Percentiles rank a stretch among this genome's conserved stretches.
These are phyloP conservation scores for Asterochloris sp. DNA, from an alignment of 139 green algal species.

Conservation along the genomic window DNA sequence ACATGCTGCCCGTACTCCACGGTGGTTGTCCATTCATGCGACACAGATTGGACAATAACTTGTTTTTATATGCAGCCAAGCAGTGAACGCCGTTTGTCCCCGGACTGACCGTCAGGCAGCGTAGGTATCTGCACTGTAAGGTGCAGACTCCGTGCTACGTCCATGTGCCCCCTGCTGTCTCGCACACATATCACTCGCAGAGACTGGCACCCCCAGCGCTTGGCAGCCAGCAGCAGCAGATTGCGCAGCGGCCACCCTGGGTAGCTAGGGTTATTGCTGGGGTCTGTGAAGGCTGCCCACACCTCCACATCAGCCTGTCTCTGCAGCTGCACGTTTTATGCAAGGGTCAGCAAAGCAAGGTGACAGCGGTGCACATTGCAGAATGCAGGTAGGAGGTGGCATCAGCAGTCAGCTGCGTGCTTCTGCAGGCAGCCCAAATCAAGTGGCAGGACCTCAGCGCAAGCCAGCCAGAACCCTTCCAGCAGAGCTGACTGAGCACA, in stretches of 20 bases:
- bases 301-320: conserved; percentile 15
- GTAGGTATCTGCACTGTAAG: conserved; percentile 49
- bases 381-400: background rate
- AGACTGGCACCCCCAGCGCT: conserved; percentile 16
- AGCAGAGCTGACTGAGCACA: no score
- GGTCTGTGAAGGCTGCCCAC: conserved; percentile 67
- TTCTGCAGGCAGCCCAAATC: no score
- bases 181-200: conserved; percentile 75
- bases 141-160: conserved; percentile 31
- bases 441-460: no score
- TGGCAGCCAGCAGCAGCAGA: conserved; percentile 67
- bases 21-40: no score
- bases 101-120: conserved; percentile 21
- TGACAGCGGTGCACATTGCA: background rate
- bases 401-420: background rate
- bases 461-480: no score
- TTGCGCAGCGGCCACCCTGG: conserved; percentile 89
- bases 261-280: conserved; percentile 40
- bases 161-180: conserved; percentile 30
- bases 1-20: no score
- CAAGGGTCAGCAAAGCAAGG: no score
- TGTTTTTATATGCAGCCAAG: no score
- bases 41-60: no score
- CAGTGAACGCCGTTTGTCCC: no score
- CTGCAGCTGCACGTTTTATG: background rate